Percentiles rank a stretch among this genome's conserved stretches.
Evolutionary conservation across 1,284 basidiomycete genomes (phyloP).

Genomic region (Trichosporon inkin): DNA sequence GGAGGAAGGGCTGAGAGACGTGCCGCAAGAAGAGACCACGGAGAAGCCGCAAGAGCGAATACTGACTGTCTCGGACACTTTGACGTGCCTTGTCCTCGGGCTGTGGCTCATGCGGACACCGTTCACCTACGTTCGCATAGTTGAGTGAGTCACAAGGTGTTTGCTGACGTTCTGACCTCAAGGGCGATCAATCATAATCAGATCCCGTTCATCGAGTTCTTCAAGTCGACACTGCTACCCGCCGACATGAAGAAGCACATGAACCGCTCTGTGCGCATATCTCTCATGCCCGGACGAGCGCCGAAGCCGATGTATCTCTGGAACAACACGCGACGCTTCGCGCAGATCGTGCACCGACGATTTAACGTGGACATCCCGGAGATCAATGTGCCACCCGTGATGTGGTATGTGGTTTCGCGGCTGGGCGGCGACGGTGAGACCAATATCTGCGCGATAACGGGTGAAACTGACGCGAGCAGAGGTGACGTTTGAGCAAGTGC

Average conservation of each 20-base stretch:
- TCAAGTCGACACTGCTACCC: constrained; percentile 60
- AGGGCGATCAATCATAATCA: constrained; percentile 61
- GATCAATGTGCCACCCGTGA: constrained; percentile 68
- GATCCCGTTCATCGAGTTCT: constrained; percentile 76
- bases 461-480: constrained; percentile 50
- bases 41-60: neutral
- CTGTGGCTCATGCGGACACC: constrained; percentile 76
- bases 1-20: neutral
- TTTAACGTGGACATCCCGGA: constrained; percentile 70
- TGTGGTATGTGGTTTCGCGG: constrained; percentile 70
- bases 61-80: constrained; percentile 32
- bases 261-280: constrained; percentile 13
- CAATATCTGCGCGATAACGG: constrained; percentile 54
- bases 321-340: constrained; percentile 24
- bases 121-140: constrained; percentile 67
- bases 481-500: constrained; percentile 56
- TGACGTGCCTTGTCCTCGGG: constrained; percentile 58
- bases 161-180: neutral
- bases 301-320: constrained; percentile 27
- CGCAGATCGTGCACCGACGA: constrained; percentile 28
- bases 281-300: constrained; percentile 23
- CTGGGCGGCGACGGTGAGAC: constrained; percentile 74
- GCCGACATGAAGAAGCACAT: constrained; percentile 52
- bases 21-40: neutral
- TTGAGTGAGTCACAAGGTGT: constrained; percentile 56